Percentiles rank a stretch among this genome's conserved stretches.
These are phyloP conservation scores for Penicillium cosmopolitanum DNA, from an alignment of 495 filamentous ascomycete genomes.

Conservation along the genomic window DNA sequence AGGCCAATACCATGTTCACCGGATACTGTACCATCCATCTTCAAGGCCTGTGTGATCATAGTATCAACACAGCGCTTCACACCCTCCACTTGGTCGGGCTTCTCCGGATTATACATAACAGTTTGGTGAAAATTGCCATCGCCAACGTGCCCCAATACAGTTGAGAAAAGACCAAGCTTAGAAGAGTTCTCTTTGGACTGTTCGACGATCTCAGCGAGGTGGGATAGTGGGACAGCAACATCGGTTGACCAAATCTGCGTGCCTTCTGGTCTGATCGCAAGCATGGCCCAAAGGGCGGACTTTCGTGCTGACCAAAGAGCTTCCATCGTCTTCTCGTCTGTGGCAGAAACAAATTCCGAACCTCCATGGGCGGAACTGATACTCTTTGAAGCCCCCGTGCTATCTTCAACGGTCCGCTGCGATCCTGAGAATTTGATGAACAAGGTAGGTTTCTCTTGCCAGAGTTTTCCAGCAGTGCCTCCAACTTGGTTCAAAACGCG, in stretches of 20 bases:
- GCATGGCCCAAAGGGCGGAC: slow-evolving; percentile 69
- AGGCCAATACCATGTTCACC: slow-evolving; percentile 80
- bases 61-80: slow-evolving; percentile 77
- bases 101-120: slow-evolving; percentile 71
- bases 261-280: slow-evolving; percentile 52
- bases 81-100: slow-evolving; percentile 55
- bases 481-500: slow-evolving; percentile 83
- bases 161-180: slow-evolving; percentile 76
- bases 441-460: slow-evolving; percentile 64
- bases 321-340: slow-evolving; percentile 60
- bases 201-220: slow-evolving; percentile 83
- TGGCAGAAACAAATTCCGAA: slow-evolving; percentile 77
- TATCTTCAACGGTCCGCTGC: not conserved
- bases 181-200: slow-evolving; percentile 82
- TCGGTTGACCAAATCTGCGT: slow-evolving; percentile 72
- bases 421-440: slow-evolving; percentile 92
- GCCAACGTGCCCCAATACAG: slow-evolving; percentile 78
- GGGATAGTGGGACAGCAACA: slow-evolving; percentile 82
- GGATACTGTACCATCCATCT: slow-evolving; percentile 78
- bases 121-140: slow-evolving; percentile 90
- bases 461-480: slow-evolving; percentile 75
- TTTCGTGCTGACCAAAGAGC: slow-evolving; percentile 87
- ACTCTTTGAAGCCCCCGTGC: slow-evolving; percentile 33
- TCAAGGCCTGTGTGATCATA: slow-evolving; percentile 80
- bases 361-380: slow-evolving; percentile 63